Evolutionary conservation across 1,139 yeast genomes (phyloP), one percentile per base, ranked within the genome.

Genomic region (Kurtzmaniella quercitrusa): DNA sequence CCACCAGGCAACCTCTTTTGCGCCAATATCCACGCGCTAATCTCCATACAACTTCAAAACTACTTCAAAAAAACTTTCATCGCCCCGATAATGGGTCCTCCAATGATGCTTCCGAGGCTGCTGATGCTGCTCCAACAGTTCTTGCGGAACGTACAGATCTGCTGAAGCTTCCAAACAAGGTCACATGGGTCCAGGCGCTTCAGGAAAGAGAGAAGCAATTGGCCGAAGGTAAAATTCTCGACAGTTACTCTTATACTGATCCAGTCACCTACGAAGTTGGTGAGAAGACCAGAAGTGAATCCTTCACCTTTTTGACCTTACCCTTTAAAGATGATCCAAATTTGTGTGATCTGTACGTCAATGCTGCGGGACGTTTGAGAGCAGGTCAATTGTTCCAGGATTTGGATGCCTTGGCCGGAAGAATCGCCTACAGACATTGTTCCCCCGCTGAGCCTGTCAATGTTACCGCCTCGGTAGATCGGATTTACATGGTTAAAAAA

Each of bases 311-410:
- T 54, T 73, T 88, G 44, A 67, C 78, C 2, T 69, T 89, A 42
- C 96, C 96, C 0, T 89, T 89, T 67, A 86, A 86, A 57, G 87
- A 85, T 47, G 96, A 89, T 59, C 70, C 78, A 40, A 83, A 87
- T 82, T 70, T 88, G 33, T 79, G 95, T 52, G 97, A 89, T 59
- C 81, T 93, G 38, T 89, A 89, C 58, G 84, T 88, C 54, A 88
- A 87, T 61, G 89, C 96, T 2, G 84, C 82, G 45, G 97, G 97
- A 18, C 76, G 96, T 50, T 74, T 91, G 57, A 73, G 96, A 55
- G 88, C 87, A 51, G 98, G 97, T 23, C 96, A 88, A 60, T 71
- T 91, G 53, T 88, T 91, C 65, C 96, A 88, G 65, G 96, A 88
- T 62, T 71, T 88, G 58, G 96, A 88, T 59, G 93, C 94, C 5